phyloP scores from a whole-genome alignment of 108 stramenopile species.

The Nannochloropsis gaditana region DNA sequence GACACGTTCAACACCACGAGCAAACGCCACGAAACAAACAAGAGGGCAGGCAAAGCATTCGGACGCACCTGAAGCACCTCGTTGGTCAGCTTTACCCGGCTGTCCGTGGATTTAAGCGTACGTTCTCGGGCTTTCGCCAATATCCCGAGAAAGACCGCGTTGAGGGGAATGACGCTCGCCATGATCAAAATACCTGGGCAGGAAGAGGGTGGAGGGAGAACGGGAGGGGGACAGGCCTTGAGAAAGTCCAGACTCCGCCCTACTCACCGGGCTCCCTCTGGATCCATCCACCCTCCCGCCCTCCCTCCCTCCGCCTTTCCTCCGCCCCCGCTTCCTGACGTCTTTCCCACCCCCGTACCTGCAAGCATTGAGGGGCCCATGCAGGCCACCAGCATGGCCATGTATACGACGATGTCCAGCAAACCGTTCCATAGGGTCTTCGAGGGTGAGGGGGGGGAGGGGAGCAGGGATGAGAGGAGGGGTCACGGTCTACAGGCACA shows the following conservation, averaged over 20 bases:
- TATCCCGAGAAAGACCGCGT: conserved; percentile 41
- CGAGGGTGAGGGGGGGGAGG: background rate
- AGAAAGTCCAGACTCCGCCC: background rate
- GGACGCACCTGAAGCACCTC: conserved; percentile 48
- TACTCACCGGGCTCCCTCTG: background rate
- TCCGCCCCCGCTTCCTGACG: background rate
- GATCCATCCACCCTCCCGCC: background rate
- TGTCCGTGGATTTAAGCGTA: conserved; percentile 36
- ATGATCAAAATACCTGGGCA: conserved; percentile 1
- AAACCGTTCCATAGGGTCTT: background rate
- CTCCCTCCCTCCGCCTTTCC: background rate
- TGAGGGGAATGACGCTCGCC: conserved; percentile 40
- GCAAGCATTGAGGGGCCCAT: conserved; percentile 45
- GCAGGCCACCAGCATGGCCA: conserved; percentile 29
- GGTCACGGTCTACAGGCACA: too few species aligned
- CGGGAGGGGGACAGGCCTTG: background rate
- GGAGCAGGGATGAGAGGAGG: background rate
- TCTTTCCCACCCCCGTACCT: conserved; percentile 26
- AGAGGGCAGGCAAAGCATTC: too few species aligned
- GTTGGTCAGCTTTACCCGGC: conserved; percentile 51
- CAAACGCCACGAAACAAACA: too few species aligned
- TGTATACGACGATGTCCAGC: conserved; percentile 40
- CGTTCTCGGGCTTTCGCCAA: conserved; percentile 31
- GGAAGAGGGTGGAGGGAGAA: background rate
- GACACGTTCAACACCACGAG: too few species aligned